Evolutionary conservation across 2,329 filamentous ascomycete genomes (phyloP).

Genomic region (Nemania abortiva): DNA sequence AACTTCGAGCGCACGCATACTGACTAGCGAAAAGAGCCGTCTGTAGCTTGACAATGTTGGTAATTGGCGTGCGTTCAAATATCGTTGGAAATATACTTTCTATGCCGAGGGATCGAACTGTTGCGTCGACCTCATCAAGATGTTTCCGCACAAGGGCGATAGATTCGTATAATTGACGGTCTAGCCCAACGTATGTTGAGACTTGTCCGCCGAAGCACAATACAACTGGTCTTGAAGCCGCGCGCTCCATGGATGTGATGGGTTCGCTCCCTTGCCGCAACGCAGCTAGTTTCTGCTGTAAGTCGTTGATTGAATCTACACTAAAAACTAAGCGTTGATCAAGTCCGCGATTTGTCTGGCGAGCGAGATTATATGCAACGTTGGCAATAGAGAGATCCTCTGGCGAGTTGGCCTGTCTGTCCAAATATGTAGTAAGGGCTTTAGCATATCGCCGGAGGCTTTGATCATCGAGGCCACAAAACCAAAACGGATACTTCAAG

Average conservation of each 20-base stretch:
- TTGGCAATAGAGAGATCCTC: slow-evolving; percentile 40
- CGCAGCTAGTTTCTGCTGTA: slow-evolving; percentile 41
- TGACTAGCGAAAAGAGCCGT: slow-evolving; percentile 56
- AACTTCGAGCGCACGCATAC: slow-evolving; percentile 52
- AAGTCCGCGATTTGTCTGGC: slow-evolving; percentile 49
- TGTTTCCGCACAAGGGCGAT: slow-evolving; percentile 43
- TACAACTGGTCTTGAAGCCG: slow-evolving; percentile 48
- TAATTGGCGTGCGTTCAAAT: slow-evolving; percentile 46
- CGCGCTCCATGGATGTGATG: slow-evolving; percentile 4
- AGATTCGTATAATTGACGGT: slow-evolving; percentile 49
- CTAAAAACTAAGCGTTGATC: slow-evolving; percentile 45
- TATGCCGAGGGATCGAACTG: slow-evolving; percentile 34
- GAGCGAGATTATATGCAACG: slow-evolving; percentile 51
- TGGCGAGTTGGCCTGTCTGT: neutral
- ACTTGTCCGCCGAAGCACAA: slow-evolving; percentile 55
- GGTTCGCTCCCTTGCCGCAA: slow-evolving; percentile 19
- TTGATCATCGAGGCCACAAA: slow-evolving; percentile 41
- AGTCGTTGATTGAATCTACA: slow-evolving; percentile 45
- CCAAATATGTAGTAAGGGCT: slow-evolving; percentile 33
- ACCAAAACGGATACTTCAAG: slow-evolving; percentile 36
- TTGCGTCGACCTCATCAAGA: slow-evolving; percentile 43
- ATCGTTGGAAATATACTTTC: slow-evolving; percentile 51
- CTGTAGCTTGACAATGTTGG: slow-evolving; percentile 53
- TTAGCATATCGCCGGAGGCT: slow-evolving; percentile 41
- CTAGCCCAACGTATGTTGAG: slow-evolving; percentile 48